Base-by-base conservation (phyloP, 768 basidiomycete species). In the Pulveroboletus sp. region DNA sequence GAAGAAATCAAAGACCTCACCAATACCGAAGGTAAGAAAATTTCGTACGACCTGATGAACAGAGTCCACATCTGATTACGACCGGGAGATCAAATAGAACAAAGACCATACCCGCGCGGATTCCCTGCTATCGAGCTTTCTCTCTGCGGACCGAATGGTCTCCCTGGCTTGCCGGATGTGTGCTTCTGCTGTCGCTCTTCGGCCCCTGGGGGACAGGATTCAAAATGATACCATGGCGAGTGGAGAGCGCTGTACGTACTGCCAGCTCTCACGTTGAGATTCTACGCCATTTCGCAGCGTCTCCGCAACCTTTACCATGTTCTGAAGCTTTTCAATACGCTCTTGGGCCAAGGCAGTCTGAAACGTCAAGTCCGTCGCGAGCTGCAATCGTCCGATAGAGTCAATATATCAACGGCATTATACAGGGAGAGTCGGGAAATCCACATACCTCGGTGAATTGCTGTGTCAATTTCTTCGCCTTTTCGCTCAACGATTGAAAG, bases 1-100 rank as follows among this genome's bases (percentile, higher is more conserved):
- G 19, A 57, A 57, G 43, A 52, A 20, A 24, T 57, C 56, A 10
- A 57, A 57, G 17, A 34, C 37, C 14, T 57, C 55, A 5, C 56
- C 56, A 8, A 57, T 19, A 27, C 56, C 56, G 33, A 57, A 17
- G 12, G 56, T 57, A 19, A 57, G 9, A 5, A 56, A 1, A 24
- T 57, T 57, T 4, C 54, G 55, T 4, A 57, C 45, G 29, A 48
- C 42, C 56, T 57, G 25, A 21, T 25, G 11, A 32, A 19, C 17
- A 14, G 12, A 13, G 8, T 31, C 7, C 12, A 20, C 6, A 14
- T 47, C 31, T 27, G 12, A 3, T 12, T 0, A 8, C 9, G 29
- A 1, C 23, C 23, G 23, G 4, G 23, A 27, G 8, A 11, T 29
- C 8, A 19, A 37, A n/a, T 17, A 44, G 1, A 7, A 36, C 4